Evolutionary conservation across 2,329 filamentous ascomycete genomes (phyloP).

Genomic region (Cryphonectria parasitica): DNA sequence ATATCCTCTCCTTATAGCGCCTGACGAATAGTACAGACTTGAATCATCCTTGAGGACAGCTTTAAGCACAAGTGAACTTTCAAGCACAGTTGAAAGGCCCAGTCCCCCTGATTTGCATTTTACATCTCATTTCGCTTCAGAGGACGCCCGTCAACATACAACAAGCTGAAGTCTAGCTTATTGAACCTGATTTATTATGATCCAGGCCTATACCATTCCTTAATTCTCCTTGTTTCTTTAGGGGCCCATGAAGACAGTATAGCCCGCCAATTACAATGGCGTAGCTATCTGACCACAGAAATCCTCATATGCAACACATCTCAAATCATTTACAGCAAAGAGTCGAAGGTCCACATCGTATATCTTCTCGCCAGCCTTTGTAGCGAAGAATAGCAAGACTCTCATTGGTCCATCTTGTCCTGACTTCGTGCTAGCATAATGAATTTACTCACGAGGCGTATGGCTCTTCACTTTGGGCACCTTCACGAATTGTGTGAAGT

Average conservation of each 20-base stretch:
- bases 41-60: background rate
- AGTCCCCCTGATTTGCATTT: background rate
- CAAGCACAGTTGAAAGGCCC: no score
- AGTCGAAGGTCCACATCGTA: conserved; percentile 31
- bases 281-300: background rate
- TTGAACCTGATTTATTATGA: background rate
- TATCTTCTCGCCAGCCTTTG: conserved; percentile 36
- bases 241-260: background rate
- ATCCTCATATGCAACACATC: background rate
- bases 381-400: conserved; percentile 36
- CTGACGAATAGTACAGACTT: background rate
- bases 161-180: background rate
- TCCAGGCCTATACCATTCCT: background rate
- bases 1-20: background rate
- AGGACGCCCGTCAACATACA: background rate
- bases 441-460: background rate
- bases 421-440: background rate
- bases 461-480: conserved; percentile 19
- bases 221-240: background rate
- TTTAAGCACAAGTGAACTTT: background rate
- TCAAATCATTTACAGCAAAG: background rate
- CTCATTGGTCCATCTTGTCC: conserved; percentile 43
- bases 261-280: background rate
- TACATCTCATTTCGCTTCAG: background rate
- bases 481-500: no score